Base-by-base conservation (phyloP, 1,284 basidiomycete species). In the Trichosporon sp. region DNA sequence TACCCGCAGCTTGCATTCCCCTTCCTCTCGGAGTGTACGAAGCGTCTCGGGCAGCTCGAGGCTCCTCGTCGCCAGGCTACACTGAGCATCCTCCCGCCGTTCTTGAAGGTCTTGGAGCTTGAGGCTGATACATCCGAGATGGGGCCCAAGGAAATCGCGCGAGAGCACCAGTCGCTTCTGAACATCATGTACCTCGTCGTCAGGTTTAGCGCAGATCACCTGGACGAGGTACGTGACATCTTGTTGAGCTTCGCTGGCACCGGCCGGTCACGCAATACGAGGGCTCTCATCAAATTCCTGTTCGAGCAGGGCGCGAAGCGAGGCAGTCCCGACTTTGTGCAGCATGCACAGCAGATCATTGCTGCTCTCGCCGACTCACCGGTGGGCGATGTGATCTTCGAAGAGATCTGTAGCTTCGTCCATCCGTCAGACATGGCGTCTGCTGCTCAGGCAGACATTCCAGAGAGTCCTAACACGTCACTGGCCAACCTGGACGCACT, bases 301-400 rank as follows among this genome's bases (percentile, higher is more conserved):
- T 84, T 96, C 52, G 91, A 94, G 69, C 91, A 96, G 72, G 90
- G 91, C 0, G 87, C 90, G 62, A 90, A 89, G 78, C 88, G 93
- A 49, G 88, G 90, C 31, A 92, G 86, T 69, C 84, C 85, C 4
- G 85, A 87, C 10, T 95, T 92, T 74, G 86, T 95, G 63, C 83
- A 83, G 57, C 90, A 91, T 72, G 90, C 91, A 1, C 87, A 90
- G 58, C 88, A 89, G 68, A 87, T 95, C 59, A 86, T 95, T 29
- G 89, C 92, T 0, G 94, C 88, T 68, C 84, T 97, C 13, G 91
- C 91, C 56, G 88, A 89, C 63, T 91, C 90, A 23, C 83, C 84
- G 4, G 86, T 89, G 11, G 91, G 90, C 1, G 84, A 85, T 14
- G 82, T 87, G 61, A 85, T 92, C 49, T 91, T 93, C 70, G 87